phyloP scores from a whole-genome alignment of 352 stramenopile species.

The Phytophthora hybrid region DNA sequence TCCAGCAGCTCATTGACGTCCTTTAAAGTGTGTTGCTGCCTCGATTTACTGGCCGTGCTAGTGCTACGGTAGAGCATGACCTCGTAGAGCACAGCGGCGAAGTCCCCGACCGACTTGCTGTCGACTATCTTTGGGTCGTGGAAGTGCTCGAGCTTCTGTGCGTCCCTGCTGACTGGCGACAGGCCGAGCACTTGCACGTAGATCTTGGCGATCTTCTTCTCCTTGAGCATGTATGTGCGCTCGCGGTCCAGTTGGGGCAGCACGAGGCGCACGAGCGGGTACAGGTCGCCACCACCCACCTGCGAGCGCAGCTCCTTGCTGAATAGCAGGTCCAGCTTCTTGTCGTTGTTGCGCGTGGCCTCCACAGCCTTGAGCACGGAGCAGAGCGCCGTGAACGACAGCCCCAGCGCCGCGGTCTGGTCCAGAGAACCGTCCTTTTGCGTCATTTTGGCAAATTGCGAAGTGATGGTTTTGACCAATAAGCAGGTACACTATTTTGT shows the following conservation, averaged over 20 bases:
- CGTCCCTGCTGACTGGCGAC: slow-evolving; percentile 65
- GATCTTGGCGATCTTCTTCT: slow-evolving; percentile 87
- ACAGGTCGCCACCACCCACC: slow-evolving; percentile 66
- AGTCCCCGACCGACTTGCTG: slow-evolving; percentile 85
- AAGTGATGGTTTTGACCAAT: slow-evolving; percentile 33
- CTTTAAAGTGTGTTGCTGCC: slow-evolving; percentile 62
- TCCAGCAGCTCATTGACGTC: slow-evolving; percentile 75
- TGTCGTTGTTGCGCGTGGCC: slow-evolving; percentile 74
- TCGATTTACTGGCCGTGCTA: slow-evolving; percentile 47
- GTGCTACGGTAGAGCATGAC: slow-evolving; percentile 75
- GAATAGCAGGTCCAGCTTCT: slow-evolving; percentile 82
- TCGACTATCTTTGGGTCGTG: slow-evolving; percentile 86
- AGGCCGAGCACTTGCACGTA: slow-evolving; percentile 84
- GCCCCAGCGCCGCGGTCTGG: slow-evolving; percentile 37
- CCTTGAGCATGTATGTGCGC: slow-evolving; percentile 88
- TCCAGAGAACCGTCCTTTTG: not conserved
- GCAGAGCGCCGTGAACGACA: slow-evolving; percentile 83
- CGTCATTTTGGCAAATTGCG: slow-evolving; percentile 13
- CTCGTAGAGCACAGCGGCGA: slow-evolving; percentile 79
- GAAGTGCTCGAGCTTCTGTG: slow-evolving; percentile 83
- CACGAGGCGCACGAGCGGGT: slow-evolving; percentile 78
- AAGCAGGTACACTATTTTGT: slow-evolving; percentile 2
- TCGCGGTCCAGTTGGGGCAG: slow-evolving; percentile 86
- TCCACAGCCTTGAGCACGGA: slow-evolving; percentile 76
- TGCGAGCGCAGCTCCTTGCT: slow-evolving; percentile 65